Evolutionary conservation across 75 land plant genomes (phyloP).

Genomic region (Picea glauca): DNA sequence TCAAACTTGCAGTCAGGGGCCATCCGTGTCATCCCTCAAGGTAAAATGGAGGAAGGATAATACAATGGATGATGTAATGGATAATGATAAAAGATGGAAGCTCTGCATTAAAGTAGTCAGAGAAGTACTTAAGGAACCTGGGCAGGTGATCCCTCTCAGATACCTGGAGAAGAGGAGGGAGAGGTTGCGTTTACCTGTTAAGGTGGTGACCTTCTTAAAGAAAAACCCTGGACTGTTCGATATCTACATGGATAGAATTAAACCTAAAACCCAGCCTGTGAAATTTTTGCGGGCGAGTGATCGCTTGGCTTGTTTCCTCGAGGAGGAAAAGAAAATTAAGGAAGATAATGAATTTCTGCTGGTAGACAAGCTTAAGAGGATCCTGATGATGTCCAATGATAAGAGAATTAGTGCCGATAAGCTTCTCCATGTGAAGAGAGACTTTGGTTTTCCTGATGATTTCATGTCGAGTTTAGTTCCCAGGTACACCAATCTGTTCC

Average conservation of each 20-base stretch:
- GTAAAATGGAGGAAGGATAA: slow-evolving; percentile 58
- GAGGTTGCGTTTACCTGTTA: slow-evolving; percentile 32
- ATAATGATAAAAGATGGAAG: slow-evolving; percentile 39
- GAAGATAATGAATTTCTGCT: slow-evolving; percentile 32
- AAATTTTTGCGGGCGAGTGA: slow-evolving; percentile 32
- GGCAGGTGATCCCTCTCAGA: slow-evolving; percentile 44
- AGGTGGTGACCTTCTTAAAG: slow-evolving; percentile 29
- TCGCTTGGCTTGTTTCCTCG: slow-evolving; percentile 22
- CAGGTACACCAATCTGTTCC: slow-evolving; percentile 39
- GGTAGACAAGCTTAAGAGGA: slow-evolving; percentile 44
- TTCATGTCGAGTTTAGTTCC: slow-evolving; percentile 41
- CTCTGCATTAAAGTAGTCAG: slow-evolving; percentile 52
- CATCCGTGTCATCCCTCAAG: slow-evolving; percentile 41
- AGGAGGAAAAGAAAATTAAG: slow-evolving; percentile 25
- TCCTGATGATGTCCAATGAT: slow-evolving; percentile 66
- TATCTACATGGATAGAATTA: slow-evolving; percentile 33
- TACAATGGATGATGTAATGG: slow-evolving; percentile 50
- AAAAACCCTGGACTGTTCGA: slow-evolving; percentile 53
- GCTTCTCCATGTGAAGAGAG: slow-evolving; percentile 51
- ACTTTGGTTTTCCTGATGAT: slow-evolving; percentile 73
- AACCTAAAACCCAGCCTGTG: slow-evolving; percentile 36
- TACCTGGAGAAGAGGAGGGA: slow-evolving; percentile 61
- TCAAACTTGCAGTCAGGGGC: too few relatives aligned
- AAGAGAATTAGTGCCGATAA: slow-evolving; percentile 43
- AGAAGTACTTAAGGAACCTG: slow-evolving; percentile 48